Evolutionary conservation across 257 asterid genomes (phyloP).

Genomic region (Solanum sejunctum): DNA sequence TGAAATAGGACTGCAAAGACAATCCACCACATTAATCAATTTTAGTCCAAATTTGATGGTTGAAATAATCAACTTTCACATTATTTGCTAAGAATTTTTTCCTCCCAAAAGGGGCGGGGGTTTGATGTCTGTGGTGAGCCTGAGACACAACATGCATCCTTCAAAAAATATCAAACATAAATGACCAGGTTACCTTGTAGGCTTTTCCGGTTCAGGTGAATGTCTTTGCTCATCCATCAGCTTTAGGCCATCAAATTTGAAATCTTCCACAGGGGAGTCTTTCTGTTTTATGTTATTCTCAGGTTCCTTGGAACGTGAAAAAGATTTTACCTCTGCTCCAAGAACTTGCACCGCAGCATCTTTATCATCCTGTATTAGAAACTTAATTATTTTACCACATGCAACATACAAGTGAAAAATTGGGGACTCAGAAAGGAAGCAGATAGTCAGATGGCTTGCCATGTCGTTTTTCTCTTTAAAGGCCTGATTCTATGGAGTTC

Average conservation of each 20-base stretch:
- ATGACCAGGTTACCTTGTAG: constrained; percentile 25
- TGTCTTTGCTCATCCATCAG: constrained; percentile 14
- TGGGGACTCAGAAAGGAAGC: background rate
- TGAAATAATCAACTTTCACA: background rate
- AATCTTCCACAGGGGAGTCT: constrained; percentile 7
- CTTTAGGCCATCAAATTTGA: constrained; percentile 7
- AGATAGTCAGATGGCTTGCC: background rate
- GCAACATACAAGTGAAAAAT: background rate
- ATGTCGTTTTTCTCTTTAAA: background rate
- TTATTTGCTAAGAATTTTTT: background rate
- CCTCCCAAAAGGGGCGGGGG: too few relatives aligned
- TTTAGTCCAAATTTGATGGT: background rate
- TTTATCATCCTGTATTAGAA: background rate
- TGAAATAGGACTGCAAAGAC: background rate
- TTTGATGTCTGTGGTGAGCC: background rate
- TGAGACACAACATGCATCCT: background rate
- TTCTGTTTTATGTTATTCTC: constrained; percentile 12
- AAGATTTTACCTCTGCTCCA: constrained; percentile 5
- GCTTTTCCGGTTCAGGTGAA: constrained; percentile 16
- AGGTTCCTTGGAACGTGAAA: constrained; percentile 14
- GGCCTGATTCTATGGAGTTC: background rate
- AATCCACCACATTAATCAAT: background rate
- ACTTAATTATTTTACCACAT: background rate
- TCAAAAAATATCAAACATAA: background rate
- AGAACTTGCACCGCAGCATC: background rate